Percentiles rank a stretch among this genome's conserved stretches.
Evolutionary conservation across 2,329 filamentous ascomycete species (phyloP).

Genomic region (Shiraia sp.): DNA sequence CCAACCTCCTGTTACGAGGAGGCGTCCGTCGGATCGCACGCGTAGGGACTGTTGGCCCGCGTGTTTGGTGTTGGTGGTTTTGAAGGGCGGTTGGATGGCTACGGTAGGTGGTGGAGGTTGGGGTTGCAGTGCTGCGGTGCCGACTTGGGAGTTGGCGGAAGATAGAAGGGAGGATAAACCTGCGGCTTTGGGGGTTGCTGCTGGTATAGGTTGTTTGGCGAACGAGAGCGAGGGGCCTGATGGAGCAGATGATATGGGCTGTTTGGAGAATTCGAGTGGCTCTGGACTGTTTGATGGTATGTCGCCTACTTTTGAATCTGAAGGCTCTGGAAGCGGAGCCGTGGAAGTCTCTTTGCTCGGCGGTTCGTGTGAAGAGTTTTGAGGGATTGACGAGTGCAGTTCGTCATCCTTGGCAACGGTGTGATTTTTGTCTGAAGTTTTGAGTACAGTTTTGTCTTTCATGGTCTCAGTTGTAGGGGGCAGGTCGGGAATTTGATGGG

Average conservation of each 20-base stretch:
- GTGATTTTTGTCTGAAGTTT: not conserved
- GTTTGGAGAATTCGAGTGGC: conserved; percentile 2
- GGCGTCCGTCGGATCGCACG: conserved; percentile 76
- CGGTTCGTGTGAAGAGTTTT: too few relatives aligned
- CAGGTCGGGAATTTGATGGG: conserved; percentile 66
- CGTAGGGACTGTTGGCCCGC: conserved; percentile 82
- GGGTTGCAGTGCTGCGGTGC: conserved; percentile 7
- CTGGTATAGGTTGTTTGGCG: conserved; percentile 16
- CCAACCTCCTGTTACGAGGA: conserved; percentile 94
- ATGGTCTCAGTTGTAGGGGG: conserved; percentile 2
- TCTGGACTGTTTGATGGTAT: not conserved
- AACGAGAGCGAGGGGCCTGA: conserved; percentile 14
- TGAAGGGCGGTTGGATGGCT: conserved; percentile 54
- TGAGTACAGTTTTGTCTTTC: not conserved
- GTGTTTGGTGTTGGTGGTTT: conserved; percentile 76
- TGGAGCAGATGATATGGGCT: not conserved
- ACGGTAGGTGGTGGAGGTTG: conserved; percentile 2
- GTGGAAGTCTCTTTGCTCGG: not conserved
- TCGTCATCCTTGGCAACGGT: not conserved
- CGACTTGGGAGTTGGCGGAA: conserved; percentile 9
- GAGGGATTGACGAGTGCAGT: not conserved
- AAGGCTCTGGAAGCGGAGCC: not conserved
- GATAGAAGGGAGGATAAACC: conserved; percentile 34
- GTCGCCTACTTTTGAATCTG: not conserved
- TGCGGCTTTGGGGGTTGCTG: conserved; percentile 6